Evolutionary conservation across 2,329 filamentous ascomycete genomes (phyloP), one percentile per base, ranked within the genome.

Genomic region (Colletotrichum sansevieriae): DNA sequence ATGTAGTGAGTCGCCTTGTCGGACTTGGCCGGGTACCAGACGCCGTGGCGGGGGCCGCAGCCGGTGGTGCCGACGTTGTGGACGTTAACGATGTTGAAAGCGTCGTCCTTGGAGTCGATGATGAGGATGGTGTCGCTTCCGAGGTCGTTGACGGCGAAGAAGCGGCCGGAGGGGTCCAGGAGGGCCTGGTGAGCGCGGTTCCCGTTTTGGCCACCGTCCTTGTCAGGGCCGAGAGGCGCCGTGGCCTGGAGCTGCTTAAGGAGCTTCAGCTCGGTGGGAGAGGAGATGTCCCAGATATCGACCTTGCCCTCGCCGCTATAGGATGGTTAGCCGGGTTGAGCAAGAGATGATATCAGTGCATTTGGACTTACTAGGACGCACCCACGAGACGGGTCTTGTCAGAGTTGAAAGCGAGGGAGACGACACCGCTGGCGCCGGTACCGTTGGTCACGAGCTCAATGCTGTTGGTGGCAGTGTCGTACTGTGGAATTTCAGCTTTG

Each of bases 1-100:
- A 83, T 73, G 78, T 85, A 86, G 78, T 84, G 83, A 2, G 80
- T 82, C 15, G 81, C 78, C 59, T 70, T 49, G 44, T 72, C 64
- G 10, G 63, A 73, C 8, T 76, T 77, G n/a, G 72, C 62, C 2
- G 78, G 79, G 74, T 82, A 81, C 76, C 85, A 87, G 71, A 79
- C 79, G 56, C 83, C 84, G 72, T 87, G 85, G 18, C 85, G 84
- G 3, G 85, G 85, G 0, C 85, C 85, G 44, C 80, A 81, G 65
- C 82, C 83, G 11, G 77, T 72, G 11, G 78, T 76, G 22, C 72
- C 70, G 64, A 83, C 75, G 6, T 71, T 54, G 44, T 80, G 73
- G 47, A 72, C 75, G 73, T 75, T 79, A 39, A 75, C 75, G 47
- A 85, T 73, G 7, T 76, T 74, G 72, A 77, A 85, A 15, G 75